Conservation (phyloP, 1,139 yeast genomes). For the Magnusiomyces tetraspermus region DNA sequence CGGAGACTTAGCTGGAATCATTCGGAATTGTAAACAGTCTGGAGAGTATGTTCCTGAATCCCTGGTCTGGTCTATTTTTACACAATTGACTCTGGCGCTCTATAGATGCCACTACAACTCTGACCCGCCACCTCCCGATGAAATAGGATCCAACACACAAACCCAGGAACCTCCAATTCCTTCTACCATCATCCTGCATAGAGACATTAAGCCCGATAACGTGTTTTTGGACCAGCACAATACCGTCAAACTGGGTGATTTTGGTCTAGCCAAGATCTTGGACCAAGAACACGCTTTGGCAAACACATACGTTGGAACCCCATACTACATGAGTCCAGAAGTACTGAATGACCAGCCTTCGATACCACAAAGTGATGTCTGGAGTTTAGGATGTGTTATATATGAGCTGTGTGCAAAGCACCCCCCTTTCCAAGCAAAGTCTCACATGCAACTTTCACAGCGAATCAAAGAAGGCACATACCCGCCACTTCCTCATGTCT, state of each 20-base stretch:
- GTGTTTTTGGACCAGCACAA: constrained; percentile 59
- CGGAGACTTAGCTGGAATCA: constrained; percentile 77
- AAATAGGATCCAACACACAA: constrained; percentile 35
- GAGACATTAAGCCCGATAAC: constrained; percentile 89
- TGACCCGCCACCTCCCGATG: constrained; percentile 59
- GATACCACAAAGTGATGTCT: constrained; percentile 68
- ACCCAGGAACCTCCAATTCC: constrained; percentile 27
- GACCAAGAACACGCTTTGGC: constrained; percentile 66
- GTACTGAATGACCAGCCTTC: constrained; percentile 70
- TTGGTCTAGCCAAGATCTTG: constrained; percentile 64
- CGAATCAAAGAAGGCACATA: constrained; percentile 67
- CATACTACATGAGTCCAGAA: constrained; percentile 82
- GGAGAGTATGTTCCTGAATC: constrained; percentile 68
- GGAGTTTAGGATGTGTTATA: constrained; percentile 73
- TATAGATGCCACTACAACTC: constrained; percentile 87
- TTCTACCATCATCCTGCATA: constrained; percentile 50
- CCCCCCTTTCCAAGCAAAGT: constrained; percentile 93
- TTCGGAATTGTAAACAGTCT: constrained; percentile 55
- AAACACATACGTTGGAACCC: constrained; percentile 73
- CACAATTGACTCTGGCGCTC: constrained; percentile 75
- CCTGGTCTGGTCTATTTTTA: constrained; percentile 79
- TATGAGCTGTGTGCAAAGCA: constrained; percentile 79
- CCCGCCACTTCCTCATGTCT: constrained; percentile 60
- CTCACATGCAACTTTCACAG: constrained; percentile 74
- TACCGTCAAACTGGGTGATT: constrained; percentile 49